Evolutionary conservation across 805 yeast genomes (phyloP), one percentile per base, ranked within the genome.

Genomic region (Candida argentea): DNA sequence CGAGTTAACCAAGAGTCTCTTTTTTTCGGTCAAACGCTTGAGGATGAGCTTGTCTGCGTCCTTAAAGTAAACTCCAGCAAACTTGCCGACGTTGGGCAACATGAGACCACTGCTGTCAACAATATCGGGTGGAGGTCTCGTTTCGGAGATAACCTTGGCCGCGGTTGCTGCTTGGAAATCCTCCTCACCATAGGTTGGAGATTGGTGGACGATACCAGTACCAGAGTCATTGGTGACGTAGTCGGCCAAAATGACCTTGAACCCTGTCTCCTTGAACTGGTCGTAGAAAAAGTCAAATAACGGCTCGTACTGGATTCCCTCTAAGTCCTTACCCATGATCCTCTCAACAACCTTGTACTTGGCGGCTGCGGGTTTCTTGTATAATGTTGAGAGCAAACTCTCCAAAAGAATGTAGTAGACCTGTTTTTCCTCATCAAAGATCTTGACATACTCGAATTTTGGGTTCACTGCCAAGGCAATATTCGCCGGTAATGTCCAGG

Each of bases 101-200:
- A 87, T 84, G 40, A 65, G 64, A 57, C 99, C 99, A 33, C 73
- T 65, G 53, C 89, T 97, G 59, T 93, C 97, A 29, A 93, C 83
- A 13, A 97, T 95, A 54, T 82, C 82, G 40, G 99, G 98, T 32
- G 95, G 86, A 9, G 65, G 57, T 37, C 72, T 55, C 32, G 70
- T 74, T 46, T 75, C 83, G 42, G 53, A 56, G 35, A 89, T 78
- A 44, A 91, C 65, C 37, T 95, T 95, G 18, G 74, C 71, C 14
- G 67, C 73, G 26, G 73, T 65, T 48, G 93, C 80, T 40, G 79
- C 93, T 41, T 69, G 72, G 70, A 74, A 86, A 89, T 91, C 99
- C 58, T 76, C 93, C 65, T 91, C 99, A 81, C 99, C 99, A 61
- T 86, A 91, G 30, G 97, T 91, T 39, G 99, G 98, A 27, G 98